Evolutionary conservation across 345 rosid genomes (phyloP).

Genomic region (Citrus trifoliata): DNA sequence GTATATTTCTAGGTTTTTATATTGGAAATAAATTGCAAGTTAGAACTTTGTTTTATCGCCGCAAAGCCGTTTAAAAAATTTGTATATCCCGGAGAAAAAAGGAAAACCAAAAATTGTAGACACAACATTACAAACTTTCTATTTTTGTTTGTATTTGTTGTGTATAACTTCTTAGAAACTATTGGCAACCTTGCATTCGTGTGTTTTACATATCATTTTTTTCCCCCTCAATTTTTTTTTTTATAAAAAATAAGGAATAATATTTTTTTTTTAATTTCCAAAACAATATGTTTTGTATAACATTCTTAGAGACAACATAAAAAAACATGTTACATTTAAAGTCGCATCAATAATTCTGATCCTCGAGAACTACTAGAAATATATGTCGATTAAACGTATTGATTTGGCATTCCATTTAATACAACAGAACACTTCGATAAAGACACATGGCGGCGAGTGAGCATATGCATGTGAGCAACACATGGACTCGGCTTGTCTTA

Average conservation of each 20-base stretch:
- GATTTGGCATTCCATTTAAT: too few relatives aligned
- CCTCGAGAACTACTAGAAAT: not conserved
- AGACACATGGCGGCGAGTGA: constrained; percentile 12
- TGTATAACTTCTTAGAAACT: not conserved
- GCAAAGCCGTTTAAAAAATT: not conserved
- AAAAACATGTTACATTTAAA: too few relatives aligned
- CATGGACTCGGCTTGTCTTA: constrained; percentile 25
- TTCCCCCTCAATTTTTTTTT: fast-evolving
- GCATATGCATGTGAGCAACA: constrained; percentile 38
- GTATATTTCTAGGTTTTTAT: too few relatives aligned
- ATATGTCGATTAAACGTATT: not conserved
- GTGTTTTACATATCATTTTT: not conserved
- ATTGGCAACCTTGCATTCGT: not conserved
- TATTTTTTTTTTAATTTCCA: too few relatives aligned
- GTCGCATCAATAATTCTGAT: not conserved
- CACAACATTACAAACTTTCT: not conserved
- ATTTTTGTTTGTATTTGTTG: too few relatives aligned
- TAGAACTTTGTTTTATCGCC: not conserved
- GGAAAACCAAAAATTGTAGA: too few relatives aligned
- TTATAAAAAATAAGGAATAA: too few relatives aligned
- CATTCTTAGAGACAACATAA: too few relatives aligned
- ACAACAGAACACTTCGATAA: not conserved
- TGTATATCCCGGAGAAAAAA: not conserved
- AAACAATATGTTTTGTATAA: too few relatives aligned
- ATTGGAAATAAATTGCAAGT: not conserved